Conservation (phyloP, 495 filamentous ascomycete genomes). For the Extremus antarcticus region DNA sequence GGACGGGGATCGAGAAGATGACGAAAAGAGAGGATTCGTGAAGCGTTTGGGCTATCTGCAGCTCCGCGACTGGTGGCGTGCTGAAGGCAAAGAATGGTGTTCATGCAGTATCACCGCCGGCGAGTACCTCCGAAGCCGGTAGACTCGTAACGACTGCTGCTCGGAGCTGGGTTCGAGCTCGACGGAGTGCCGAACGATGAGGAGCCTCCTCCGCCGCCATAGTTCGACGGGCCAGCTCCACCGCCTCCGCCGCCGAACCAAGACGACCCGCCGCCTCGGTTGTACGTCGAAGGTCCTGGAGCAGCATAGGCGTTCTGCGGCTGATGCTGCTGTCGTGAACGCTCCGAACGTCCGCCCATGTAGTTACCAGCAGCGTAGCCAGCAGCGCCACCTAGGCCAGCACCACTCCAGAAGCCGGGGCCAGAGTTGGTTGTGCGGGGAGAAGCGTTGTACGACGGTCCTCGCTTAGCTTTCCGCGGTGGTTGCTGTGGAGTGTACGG, state of each 20-base stretch:
- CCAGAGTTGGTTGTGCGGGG: slow-evolving; percentile 42
- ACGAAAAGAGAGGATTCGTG: slow-evolving; percentile 5
- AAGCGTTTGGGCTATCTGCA: background rate
- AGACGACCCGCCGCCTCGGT: slow-evolving; percentile 10
- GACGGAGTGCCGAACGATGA: slow-evolving; percentile 28
- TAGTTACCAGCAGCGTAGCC: slow-evolving; percentile 54
- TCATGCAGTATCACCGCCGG: slow-evolving; percentile 43
- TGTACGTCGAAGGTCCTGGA: background rate
- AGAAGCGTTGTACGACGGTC: slow-evolving; percentile 15
- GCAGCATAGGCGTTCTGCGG: background rate
- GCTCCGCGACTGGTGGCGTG: background rate
- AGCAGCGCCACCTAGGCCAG: slow-evolving; percentile 58
- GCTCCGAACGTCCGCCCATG: background rate
- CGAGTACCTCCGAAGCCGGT: slow-evolving; percentile 87
- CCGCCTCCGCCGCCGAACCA: slow-evolving; percentile 36
- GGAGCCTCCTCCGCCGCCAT: slow-evolving; percentile 28
- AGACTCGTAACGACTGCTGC: slow-evolving; percentile 48
- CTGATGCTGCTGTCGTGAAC: background rate
- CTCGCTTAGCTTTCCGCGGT: slow-evolving; percentile 22
- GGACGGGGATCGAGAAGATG: slow-evolving; percentile 36
- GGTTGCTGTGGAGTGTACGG: slow-evolving; percentile 46
- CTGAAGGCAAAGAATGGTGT: background rate
- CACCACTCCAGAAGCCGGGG: slow-evolving; percentile 83
- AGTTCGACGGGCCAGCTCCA: slow-evolving; percentile 38
- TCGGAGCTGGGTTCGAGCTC: slow-evolving; percentile 29